Conservation (phyloP, 495 filamentous ascomycete genomes). For the Bacidia gigantensis region DNA sequence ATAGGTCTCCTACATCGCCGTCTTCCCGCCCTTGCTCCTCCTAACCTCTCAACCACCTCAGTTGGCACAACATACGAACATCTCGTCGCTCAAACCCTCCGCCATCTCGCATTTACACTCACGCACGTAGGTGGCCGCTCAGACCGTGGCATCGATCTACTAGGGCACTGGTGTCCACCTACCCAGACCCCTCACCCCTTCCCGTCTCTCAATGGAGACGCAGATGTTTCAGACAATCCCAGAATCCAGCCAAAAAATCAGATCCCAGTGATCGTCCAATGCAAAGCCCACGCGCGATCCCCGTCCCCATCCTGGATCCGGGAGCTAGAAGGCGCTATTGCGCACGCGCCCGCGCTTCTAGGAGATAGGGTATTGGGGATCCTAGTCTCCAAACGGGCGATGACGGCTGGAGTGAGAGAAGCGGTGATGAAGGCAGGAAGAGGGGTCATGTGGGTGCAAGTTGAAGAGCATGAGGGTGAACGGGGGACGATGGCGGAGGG, state of each 20-base stretch:
- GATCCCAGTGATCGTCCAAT: conserved; percentile 62
- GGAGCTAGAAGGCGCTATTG: conserved; percentile 75
- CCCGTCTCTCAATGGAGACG: too few species aligned
- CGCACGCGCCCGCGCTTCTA: conserved; percentile 56
- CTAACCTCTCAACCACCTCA: conserved; percentile 27
- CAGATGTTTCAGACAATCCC: conserved; percentile 9
- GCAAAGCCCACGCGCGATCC: conserved; percentile 51
- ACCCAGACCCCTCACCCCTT: conserved; percentile 9
- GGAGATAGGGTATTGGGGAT: conserved; percentile 43
- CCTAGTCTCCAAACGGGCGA: conserved; percentile 38
- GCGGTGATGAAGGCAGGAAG: conserved; percentile 50
- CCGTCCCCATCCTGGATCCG: conserved; percentile 54
- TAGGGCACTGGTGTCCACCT: conserved; percentile 65
- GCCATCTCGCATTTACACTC: conserved; percentile 49
- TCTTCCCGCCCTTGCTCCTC: conserved; percentile 46
- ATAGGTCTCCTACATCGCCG: conserved; percentile 25
- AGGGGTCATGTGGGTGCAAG: conserved; percentile 49
- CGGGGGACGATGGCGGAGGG: conserved; percentile 30
- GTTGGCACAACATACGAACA: conserved; percentile 56
- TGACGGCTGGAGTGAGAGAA: conserved; percentile 47
- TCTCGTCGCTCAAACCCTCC: conserved; percentile 49
- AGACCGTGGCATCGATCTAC: conserved; percentile 73
- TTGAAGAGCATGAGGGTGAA: conserved; percentile 23
- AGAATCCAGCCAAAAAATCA: neutral
- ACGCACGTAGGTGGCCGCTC: conserved; percentile 57